Percentiles rank a stretch among this genome's conserved stretches.
These are phyloP conservation scores for Cenococcum geophilum DNA, from an alignment of 495 filamentous ascomycete genomes.

Conservation along the genomic window DNA sequence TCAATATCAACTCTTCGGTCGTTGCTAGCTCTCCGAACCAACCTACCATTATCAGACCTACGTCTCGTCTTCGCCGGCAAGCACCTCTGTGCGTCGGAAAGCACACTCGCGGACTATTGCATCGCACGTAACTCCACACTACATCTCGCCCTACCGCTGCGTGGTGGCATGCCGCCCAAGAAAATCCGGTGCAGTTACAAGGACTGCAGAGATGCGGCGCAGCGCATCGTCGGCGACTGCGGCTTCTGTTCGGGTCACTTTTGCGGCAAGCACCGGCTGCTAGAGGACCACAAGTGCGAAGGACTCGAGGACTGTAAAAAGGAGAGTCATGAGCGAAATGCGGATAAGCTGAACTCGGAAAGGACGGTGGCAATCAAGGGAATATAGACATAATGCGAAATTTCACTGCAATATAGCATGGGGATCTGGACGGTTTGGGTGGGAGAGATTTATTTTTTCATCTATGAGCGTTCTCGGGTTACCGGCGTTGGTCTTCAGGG, in stretches of 20 bases:
- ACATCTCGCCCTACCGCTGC: constrained; percentile 39
- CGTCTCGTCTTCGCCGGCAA: constrained; percentile 46
- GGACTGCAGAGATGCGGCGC: constrained; percentile 76
- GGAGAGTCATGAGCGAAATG: constrained; percentile 86
- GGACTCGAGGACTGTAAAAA: constrained; percentile 98
- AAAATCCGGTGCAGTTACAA: constrained; percentile 84
- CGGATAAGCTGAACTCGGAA: constrained; percentile 83
- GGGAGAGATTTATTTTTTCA: too few relatives aligned
- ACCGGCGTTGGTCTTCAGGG: too few relatives aligned
- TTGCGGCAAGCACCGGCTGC: constrained; percentile 86
- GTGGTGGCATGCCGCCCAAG: constrained; percentile 56
- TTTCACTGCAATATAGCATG: too few relatives aligned
- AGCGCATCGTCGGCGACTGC: constrained; percentile 93
- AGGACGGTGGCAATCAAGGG: constrained; percentile 67
- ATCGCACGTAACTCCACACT: constrained; percentile 42
- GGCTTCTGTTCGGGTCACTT: constrained; percentile 89
- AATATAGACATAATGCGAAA: constrained; percentile 38
- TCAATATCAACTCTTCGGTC: constrained; percentile 42
- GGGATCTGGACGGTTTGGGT: too few relatives aligned
- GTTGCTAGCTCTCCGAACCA: constrained; percentile 45
- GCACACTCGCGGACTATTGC: constrained; percentile 35
- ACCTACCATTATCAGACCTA: constrained; percentile 37
- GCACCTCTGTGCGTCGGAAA: constrained; percentile 37
- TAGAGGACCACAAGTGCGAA: constrained; percentile 88
- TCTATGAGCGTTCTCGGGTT: too few relatives aligned